Evolutionary conservation across 129 eudicot genomes (phyloP), one percentile per base, ranked within the genome.

Genomic region (Dittrichia graveolens): DNA sequence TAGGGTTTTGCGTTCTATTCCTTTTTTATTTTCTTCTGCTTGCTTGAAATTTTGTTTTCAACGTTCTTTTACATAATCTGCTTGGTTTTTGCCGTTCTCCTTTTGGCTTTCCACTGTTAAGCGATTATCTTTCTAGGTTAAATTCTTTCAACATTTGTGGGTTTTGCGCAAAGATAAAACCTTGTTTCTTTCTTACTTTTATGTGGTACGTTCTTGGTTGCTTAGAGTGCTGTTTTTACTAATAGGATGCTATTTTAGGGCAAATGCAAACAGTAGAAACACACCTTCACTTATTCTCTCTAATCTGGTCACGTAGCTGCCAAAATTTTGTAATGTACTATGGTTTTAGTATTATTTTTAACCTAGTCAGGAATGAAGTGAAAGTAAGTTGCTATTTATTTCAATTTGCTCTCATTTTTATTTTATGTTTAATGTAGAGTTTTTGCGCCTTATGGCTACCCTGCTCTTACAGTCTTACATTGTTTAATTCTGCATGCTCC

Each of bases 71-170:
- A 3, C 8, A 57, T 56, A 5, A 46, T 44, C 6, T 58, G 79
- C 9, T 19, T 71, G 44, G 45, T 40, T 39, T 39, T 71, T 44
- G 43, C 53, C 7, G 41, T 18, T 55, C 40, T 71, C 8, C 19
- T 40, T 55, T 18, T 1, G 5, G 3, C 7, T 31, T 41, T 7
- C n/a, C 5, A 3, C 7, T n/a, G 5, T 24, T 19, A 43, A 44
- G 40, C 44, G 76, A 71, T 57, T 71, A 12, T 55, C 19, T 55
- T 71, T 42, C 6, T 72, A 72, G 77, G 68, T 75, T 67, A 65
- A 45, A 40, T 2, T 12, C 42, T 45, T 3, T 11, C 48, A 10
- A 47, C 46, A 60, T 59, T 57, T 45, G 46, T 72, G 67, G 56
- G 42, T 59, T 38, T 59, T 72, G 59, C 19, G 31, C 58, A 16